Conservation (phyloP, 2,329 filamentous ascomycete genomes). For the Fusarium sp. region DNA sequence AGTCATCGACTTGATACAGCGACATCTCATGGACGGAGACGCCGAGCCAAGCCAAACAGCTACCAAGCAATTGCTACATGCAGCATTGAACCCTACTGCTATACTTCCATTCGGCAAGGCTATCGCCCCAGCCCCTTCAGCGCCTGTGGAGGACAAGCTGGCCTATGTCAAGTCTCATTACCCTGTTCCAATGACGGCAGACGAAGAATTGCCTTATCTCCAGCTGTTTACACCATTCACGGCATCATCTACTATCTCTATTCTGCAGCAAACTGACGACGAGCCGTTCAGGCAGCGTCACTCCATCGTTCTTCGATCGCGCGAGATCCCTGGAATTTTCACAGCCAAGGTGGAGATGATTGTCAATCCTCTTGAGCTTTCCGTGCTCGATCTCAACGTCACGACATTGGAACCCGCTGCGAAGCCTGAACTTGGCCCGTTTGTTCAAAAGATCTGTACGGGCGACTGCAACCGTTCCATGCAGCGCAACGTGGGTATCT, state of each 20-base stretch:
- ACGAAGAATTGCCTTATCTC: constrained; percentile 75
- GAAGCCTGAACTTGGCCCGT: constrained; percentile 66
- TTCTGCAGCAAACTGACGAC: constrained; percentile 53
- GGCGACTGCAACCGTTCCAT: constrained; percentile 57
- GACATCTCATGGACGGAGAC: constrained; percentile 54
- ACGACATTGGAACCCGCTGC: constrained; percentile 68
- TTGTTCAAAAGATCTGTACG: constrained; percentile 58
- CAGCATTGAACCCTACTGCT: constrained; percentile 62
- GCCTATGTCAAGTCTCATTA: constrained; percentile 69
- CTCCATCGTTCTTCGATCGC: constrained; percentile 62
- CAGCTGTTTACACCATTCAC: constrained; percentile 76
- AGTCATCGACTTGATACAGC: constrained; percentile 55
- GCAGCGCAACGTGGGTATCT: constrained; percentile 66
- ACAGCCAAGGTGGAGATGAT: constrained; percentile 67
- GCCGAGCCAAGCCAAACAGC: constrained; percentile 41
- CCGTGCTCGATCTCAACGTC: constrained; percentile 65
- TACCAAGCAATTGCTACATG: constrained; percentile 58
- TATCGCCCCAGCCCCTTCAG: constrained; percentile 39
- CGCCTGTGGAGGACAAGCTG: constrained; percentile 46
- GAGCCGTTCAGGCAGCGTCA: constrained; percentile 63
- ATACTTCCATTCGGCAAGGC: constrained; percentile 63
- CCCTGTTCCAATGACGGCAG: constrained; percentile 69
- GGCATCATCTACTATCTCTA: constrained; percentile 65
- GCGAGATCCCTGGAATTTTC: constrained; percentile 63
- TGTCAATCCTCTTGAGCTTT: constrained; percentile 64